Base-by-base conservation (phyloP, 345 rosid species). In the Triadica sebifera region DNA sequence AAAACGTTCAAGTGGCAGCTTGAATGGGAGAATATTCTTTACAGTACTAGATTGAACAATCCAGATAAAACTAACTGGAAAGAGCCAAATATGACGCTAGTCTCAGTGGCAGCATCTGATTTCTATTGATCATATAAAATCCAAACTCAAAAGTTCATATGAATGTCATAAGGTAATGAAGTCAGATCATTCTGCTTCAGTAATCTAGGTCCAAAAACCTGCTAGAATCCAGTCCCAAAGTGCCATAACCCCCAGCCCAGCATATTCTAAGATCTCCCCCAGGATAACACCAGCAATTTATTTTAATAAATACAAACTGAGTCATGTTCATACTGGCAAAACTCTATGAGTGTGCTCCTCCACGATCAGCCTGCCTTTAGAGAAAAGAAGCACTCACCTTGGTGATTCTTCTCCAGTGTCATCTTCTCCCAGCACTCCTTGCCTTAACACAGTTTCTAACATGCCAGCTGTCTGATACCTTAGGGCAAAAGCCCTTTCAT, bases 371-470 rank as follows among this genome's bases (percentile, higher is more conserved):
- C 63, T 34, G 45, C 41, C 57, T 71, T 39, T 9, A 41, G 25
- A 67, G 55, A 29, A 29, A 43, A 38, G 64, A 65, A 78, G 55
- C 60, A 81, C 84, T 86, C 70, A 88, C 98, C 86, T 90, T 47
- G 97, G 98, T 71, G 88, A 91, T 69, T 89, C 95, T 82, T 92
- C 98, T 65, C 87, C 98, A n/a, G 87, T 92, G 80, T 94, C 98
- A 80, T 94, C 97, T 81, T 94, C 97, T 61, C 98, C 98, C 0
- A 92, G 85, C 67, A 92, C 97, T 15, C 98, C 97, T 82, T 89
- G 90, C 83, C 98, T 89, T 79, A 92, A 70, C 1, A 89, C 91
- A 0, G 85, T 85, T 73, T 94, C 97, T 67, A 92, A 77, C 97
- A 94, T 92, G 73, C 97, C 97, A 75, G 97, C 97, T 2, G 95